These are phyloP conservation scores for Diaporthe australafricana DNA, from an alignment of 2,329 filamentous ascomycete species.

Conservation along the genomic window DNA sequence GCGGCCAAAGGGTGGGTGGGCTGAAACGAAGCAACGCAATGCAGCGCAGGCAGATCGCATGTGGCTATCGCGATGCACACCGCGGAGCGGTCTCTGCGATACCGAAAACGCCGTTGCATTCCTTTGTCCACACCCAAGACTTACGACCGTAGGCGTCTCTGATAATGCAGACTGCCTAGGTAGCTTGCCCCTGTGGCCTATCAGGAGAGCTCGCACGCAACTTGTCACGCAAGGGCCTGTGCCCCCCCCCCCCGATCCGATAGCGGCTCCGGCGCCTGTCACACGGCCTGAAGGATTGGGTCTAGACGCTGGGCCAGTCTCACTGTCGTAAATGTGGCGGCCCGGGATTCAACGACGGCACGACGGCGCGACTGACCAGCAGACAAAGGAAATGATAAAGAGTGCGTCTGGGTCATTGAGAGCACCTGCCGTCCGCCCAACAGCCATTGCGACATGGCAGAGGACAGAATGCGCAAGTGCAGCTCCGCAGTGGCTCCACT, in stretches of 20 bases:
- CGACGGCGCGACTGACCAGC: neutral
- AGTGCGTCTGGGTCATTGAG: neutral
- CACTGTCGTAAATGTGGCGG: slow-evolving; percentile 23
- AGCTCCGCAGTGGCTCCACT: slow-evolving; percentile 22
- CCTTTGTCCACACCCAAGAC: neutral
- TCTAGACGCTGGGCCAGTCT: slow-evolving; percentile 31
- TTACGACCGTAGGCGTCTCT: slow-evolving; percentile 4
- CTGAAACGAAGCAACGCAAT: slow-evolving; percentile 18
- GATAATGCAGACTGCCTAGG: neutral
- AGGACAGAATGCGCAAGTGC: slow-evolving; percentile 16
- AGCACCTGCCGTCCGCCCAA: neutral
- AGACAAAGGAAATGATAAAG: neutral
- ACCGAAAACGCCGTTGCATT: slow-evolving; percentile 8
- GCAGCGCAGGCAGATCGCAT: slow-evolving; percentile 1
- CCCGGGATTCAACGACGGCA: slow-evolving; percentile 13
- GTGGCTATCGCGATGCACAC: slow-evolving; percentile 11
- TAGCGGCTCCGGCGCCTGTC: slow-evolving; percentile 30
- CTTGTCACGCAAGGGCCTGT: neutral
- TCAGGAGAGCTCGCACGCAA: neutral
- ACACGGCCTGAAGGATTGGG: slow-evolving; percentile 27
- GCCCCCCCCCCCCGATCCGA: slow-evolving; percentile 4
- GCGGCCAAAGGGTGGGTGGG: neutral
- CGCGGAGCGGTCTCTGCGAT: slow-evolving; percentile 23
- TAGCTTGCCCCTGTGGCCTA: slow-evolving; percentile 5
- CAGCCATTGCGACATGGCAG: slow-evolving; percentile 3